Conservation (phyloP, 495 filamentous ascomycete genomes). For the Tirmania nivea region DNA sequence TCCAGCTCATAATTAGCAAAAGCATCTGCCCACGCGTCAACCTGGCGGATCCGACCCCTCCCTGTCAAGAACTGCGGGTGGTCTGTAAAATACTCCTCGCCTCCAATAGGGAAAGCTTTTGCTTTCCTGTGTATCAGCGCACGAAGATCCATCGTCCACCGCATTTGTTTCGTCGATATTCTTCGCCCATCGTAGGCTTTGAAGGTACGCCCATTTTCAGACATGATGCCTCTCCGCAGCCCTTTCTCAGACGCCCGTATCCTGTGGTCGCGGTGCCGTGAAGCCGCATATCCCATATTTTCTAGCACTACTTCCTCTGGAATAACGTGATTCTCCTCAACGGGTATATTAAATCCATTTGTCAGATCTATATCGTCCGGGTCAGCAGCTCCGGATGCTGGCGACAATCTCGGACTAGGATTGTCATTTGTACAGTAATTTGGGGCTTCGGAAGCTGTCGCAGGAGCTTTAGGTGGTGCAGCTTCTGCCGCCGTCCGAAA, state of each 20-base stretch:
- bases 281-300: conserved; percentile 14
- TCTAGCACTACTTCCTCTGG: conserved; percentile 16
- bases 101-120: conserved; percentile 7
- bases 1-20: conserved; percentile 18
- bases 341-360: conserved; percentile 14
- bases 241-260: conserved; percentile 12
- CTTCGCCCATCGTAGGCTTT: conserved; percentile 18
- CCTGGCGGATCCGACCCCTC: conserved; percentile 17
- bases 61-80: conserved; percentile 16
- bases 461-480: neutral
- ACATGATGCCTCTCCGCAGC: conserved; percentile 9
- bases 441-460: neutral
- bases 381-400: conserved; percentile 4
- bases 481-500: conserved; percentile 15
- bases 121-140: conserved; percentile 17
- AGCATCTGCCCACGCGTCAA: conserved; percentile 20
- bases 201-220: conserved; percentile 4
- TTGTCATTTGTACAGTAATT: neutral
- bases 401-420: conserved; percentile 2
- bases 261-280: conserved; percentile 8
- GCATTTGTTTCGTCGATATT: conserved; percentile 18
- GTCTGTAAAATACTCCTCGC: conserved; percentile 7
- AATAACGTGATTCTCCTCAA: conserved; percentile 11
- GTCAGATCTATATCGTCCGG: neutral
- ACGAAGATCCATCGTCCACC: conserved; percentile 20